Conservation (phyloP, 345 rosid genomes). For the Eucalyptus victrix region DNA sequence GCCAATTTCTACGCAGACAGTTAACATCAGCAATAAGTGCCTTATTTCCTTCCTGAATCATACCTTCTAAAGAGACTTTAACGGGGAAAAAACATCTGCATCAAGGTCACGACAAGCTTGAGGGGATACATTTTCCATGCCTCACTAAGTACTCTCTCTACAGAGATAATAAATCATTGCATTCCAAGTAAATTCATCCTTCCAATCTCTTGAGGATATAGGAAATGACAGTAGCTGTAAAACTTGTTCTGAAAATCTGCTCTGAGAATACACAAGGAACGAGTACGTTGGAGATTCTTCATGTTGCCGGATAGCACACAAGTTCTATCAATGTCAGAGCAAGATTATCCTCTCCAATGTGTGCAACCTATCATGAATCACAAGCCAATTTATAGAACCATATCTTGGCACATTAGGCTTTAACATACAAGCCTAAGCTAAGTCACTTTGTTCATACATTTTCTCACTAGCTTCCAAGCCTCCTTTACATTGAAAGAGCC, state of each 20-base stretch:
- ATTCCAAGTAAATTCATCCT: not conserved
- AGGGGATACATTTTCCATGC: not conserved
- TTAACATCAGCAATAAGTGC: not conserved
- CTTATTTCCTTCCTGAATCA: not conserved
- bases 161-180: not conserved
- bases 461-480: not conserved
- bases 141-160: not conserved
- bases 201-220: not conserved
- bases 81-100: not conserved
- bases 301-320: no score
- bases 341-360: not conserved
- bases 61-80: no score
- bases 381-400: no score
- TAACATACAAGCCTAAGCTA: no score
- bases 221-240: not conserved
- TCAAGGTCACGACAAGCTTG: not conserved
- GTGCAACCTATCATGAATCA: no score
- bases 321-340: fast-evolving
- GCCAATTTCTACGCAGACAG: not conserved
- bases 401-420: no score
- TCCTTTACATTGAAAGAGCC: not conserved
- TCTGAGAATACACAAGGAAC: not conserved
- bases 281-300: not conserved
- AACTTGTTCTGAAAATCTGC: not conserved
- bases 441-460: not conserved